Conservation (phyloP, 257 asterid species). For the Solanum neorickii region DNA sequence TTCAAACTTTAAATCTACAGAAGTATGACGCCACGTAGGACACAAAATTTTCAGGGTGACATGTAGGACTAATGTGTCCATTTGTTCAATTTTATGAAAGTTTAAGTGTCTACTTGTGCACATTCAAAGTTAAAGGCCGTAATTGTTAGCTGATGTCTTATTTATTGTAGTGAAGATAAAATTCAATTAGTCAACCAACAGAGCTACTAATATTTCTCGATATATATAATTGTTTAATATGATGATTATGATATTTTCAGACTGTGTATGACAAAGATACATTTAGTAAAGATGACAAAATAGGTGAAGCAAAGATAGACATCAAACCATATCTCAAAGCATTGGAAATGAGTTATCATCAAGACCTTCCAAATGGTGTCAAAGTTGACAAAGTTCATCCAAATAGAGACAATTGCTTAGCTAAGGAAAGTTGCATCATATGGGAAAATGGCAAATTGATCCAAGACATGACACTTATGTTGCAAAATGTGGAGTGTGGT, state of each 20-base stretch:
- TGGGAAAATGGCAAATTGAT: constrained; percentile 63
- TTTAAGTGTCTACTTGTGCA: too few relatives aligned
- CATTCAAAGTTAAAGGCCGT: too few relatives aligned
- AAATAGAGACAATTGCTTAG: constrained; percentile 30
- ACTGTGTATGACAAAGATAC: constrained; percentile 71
- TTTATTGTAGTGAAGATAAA: too few relatives aligned
- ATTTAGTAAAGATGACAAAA: constrained; percentile 60
- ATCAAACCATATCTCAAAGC: constrained; percentile 43
- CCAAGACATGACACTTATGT: constrained; percentile 54
- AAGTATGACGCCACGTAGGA: too few relatives aligned
- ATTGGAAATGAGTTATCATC: constrained; percentile 30
- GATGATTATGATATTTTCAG: constrained; percentile 13
- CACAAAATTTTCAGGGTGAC: too few relatives aligned
- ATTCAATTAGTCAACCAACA: too few relatives aligned
- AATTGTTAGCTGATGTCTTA: too few relatives aligned
- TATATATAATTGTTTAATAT: background rate
- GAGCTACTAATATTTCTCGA: too few relatives aligned
- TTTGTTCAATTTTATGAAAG: too few relatives aligned
- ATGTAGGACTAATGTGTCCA: fast-evolving
- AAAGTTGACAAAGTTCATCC: constrained; percentile 53
- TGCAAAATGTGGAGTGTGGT: constrained; percentile 57
- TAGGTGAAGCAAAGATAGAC: constrained; percentile 60
- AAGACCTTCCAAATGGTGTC: constrained; percentile 46
- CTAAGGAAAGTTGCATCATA: constrained; percentile 46
- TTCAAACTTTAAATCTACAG: too few relatives aligned